Evolutionary conservation across 2,329 filamentous ascomycete genomes (phyloP).

Genomic region (Coniochaeta sp.): DNA sequence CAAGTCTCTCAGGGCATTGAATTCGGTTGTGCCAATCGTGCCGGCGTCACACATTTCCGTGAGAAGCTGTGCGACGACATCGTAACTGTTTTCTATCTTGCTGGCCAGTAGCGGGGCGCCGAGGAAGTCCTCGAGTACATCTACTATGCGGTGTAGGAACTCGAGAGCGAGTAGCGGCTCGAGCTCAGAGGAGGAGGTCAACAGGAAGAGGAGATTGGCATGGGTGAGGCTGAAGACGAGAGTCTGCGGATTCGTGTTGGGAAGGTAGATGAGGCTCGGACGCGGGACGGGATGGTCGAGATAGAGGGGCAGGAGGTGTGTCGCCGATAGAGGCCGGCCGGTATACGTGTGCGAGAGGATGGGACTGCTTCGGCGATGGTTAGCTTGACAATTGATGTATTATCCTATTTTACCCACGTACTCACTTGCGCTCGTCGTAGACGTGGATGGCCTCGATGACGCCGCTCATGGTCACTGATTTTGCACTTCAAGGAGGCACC

Average conservation of each 20-base stretch:
- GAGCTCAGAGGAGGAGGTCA: conserved; percentile 76
- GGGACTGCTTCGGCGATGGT: conserved; percentile 53
- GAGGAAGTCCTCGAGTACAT: conserved; percentile 90
- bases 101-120: conserved; percentile 76
- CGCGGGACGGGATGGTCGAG: conserved; percentile 73
- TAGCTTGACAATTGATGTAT: conserved; percentile 1
- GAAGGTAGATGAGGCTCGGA: conserved; percentile 78
- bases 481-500: not conserved
- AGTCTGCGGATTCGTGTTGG: conserved; percentile 75
- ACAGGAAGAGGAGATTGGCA: conserved; percentile 77
- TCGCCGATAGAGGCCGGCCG: conserved; percentile 68
- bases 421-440: conserved; percentile 88
- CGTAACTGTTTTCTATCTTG: conserved; percentile 85
- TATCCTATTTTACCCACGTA: not conserved
- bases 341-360: conserved; percentile 87
- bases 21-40: conserved; percentile 81
- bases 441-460: conserved; percentile 94
- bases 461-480: conserved; percentile 58
- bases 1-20: conserved; percentile 82
- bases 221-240: conserved; percentile 85
- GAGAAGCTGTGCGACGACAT: conserved; percentile 87
- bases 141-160: conserved; percentile 87
- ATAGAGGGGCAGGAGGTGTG: conserved; percentile 76
- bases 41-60: conserved; percentile 96
- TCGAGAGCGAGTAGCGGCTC: conserved; percentile 87